Percentiles rank a stretch among this genome's conserved stretches.
Conservation (phyloP, 257 asterid genomes). For the Nemophila menziesii region DNA sequence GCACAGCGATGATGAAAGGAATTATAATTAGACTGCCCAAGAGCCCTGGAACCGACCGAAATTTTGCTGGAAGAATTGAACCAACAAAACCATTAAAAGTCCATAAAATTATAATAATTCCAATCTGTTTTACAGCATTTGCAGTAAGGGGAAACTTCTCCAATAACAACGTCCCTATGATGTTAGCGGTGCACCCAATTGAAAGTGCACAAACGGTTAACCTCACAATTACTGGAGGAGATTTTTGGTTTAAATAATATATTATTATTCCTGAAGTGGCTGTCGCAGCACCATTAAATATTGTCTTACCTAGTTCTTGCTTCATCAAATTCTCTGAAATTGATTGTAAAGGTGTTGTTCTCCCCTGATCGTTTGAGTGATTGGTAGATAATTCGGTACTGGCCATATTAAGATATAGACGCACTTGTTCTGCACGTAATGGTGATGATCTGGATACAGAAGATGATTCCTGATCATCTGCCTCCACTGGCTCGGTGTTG, state of each 20-base stretch:
- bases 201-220: not conserved
- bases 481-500: too few species aligned
- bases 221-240: not conserved
- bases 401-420: too few species aligned
- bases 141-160: conserved; percentile 1
- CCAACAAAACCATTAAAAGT: not conserved
- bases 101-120: not conserved
- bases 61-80: not conserved
- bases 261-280: not conserved
- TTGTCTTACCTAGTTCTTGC: conserved; percentile 3
- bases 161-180: conserved; percentile 3
- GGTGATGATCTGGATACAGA: not conserved
- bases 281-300: not conserved
- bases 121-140: not conserved
- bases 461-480: too few species aligned
- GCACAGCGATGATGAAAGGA: conserved; percentile 1
- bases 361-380: not conserved
- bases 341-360: not conserved
- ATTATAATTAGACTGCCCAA: not conserved
- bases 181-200: not conserved
- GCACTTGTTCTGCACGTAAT: not conserved
- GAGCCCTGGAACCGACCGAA: not conserved
- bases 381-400: too few species aligned
- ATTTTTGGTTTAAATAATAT: not conserved
- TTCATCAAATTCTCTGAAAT: not conserved